A percentile compares a stretch with the other conserved stretches of the same genome.
Conservation (phyloP, 768 basidiomycete genomes). For the Podaxis carcinomalis region DNA sequence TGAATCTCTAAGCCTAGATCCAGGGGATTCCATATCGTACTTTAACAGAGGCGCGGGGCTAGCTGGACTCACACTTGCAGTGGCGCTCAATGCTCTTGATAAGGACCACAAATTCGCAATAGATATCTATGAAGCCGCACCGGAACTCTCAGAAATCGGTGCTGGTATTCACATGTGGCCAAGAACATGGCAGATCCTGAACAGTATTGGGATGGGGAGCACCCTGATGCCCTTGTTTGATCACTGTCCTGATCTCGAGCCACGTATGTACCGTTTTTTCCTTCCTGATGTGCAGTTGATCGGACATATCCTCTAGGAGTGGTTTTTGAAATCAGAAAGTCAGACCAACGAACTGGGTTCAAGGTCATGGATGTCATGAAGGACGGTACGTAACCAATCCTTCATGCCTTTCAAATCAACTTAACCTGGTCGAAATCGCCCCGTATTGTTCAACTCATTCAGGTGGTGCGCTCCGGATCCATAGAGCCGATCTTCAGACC, state of each 20-base stretch:
- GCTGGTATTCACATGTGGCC: conserved; percentile 39
- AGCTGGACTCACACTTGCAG: conserved; percentile 34
- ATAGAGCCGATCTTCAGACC: conserved; percentile 57
- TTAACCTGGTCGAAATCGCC: too few species aligned
- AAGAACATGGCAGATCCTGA: conserved; percentile 13
- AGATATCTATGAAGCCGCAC: conserved; percentile 39
- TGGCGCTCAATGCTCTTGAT: conserved; percentile 23
- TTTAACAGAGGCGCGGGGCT: conserved; percentile 35
- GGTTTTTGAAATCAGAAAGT: conserved; percentile 26
- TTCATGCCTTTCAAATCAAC: too few species aligned
- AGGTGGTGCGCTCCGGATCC: conserved; percentile 25
- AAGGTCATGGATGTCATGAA: conserved; percentile 9
- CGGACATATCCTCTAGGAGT: conserved; percentile 11
- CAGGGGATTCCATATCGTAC: neutral
- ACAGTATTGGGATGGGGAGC: conserved; percentile 9
- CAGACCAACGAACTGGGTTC: conserved; percentile 21
- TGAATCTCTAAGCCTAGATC: neutral
- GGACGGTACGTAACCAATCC: neutral
- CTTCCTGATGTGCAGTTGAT: neutral
- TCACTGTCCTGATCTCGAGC: conserved; percentile 12
- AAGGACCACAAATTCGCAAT: conserved; percentile 23
- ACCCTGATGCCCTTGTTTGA: conserved; percentile 12
- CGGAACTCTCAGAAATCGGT: conserved; percentile 35
- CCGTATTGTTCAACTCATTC: neutral
- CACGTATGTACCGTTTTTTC: conserved; percentile 4